Evolutionary conservation across 192 early-diverging fungal genomes (phyloP), one percentile per base, ranked within the genome.

Genomic region (Nowakowskiella sp.): DNA sequence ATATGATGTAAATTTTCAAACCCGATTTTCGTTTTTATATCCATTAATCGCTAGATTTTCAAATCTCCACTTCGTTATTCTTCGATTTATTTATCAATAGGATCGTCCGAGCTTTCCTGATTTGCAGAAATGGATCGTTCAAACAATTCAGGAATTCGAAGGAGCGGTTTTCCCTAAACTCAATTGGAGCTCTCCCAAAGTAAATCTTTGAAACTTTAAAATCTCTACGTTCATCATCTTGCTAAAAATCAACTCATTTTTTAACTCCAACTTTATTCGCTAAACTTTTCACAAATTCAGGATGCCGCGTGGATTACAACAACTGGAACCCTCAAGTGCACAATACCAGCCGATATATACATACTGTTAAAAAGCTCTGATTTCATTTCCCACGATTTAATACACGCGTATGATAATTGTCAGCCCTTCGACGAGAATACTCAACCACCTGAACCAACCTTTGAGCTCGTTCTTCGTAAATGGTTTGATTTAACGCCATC

Each of bases 101-200:
- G 29, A 24, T 51, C 28, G 62, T 8, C 82, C 85, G 4, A 51
- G 65, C 33, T 88, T 89, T 54, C 84, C 86, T 9, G 65, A 66
- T n/a, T 51, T 89, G 23, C 83, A 85, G 22, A 25, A 36, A 0
- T 58, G 68, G 24, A 88, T 97, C 31, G 69, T 70, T 28, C 53
- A 64, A 13, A 73, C 73, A 2, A 87, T 99, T 30, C 74, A 71
- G 0, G 68, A 76, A 24, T 75, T 89, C 29, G 90, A 83, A 22
- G 90, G 88, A 5, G 76, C 69, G 7, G 87, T 90, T 24, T 92
- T 99, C 58, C 92, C 93, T 13, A 94, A 95, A 36, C 79, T 97
- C 47, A 90, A 88, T 61, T 99, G 96, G 96, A 88, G 83, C 51
- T 87, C 90, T 0, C 95, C 95, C 2, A 84, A 84, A 51, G 82